These are phyloP conservation scores for Aspergillus udagawae DNA, from an alignment of 2,329 filamentous ascomycete species.

Conservation along the genomic window DNA sequence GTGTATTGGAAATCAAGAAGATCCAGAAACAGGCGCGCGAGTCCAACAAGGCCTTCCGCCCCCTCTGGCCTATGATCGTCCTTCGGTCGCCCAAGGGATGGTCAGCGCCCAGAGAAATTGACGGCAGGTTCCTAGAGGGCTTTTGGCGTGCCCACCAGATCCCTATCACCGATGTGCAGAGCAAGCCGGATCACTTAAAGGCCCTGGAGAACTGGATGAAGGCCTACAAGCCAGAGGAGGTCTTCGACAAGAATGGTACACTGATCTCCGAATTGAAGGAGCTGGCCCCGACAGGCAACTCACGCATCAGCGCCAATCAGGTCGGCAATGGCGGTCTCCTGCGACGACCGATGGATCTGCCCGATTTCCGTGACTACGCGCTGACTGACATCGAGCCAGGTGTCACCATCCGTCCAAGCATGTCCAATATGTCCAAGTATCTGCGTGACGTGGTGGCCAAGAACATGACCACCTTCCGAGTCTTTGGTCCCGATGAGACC, in stretches of 20 bases:
- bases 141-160: constrained; percentile 78
- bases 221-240: constrained; percentile 67
- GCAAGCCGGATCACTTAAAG: constrained; percentile 63
- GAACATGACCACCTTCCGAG: constrained; percentile 66
- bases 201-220: constrained; percentile 73
- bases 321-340: constrained; percentile 68
- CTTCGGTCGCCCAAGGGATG: constrained; percentile 76
- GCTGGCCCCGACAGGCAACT: constrained; percentile 61
- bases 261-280: constrained; percentile 60
- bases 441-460: constrained; percentile 63
- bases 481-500: constrained; percentile 77
- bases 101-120: constrained; percentile 69
- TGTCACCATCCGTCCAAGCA: constrained; percentile 56
- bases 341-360: constrained; percentile 63
- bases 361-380: constrained; percentile 66
- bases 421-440: constrained; percentile 66
- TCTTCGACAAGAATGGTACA: constrained; percentile 63
- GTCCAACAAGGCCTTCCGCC: constrained; percentile 64
- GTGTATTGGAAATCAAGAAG: constrained; percentile 63
- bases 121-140: constrained; percentile 67
- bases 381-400: constrained; percentile 61
- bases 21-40: constrained; percentile 70
- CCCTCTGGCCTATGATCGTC: constrained; percentile 74
- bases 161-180: constrained; percentile 65
- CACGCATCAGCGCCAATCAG: constrained; percentile 73